Evolutionary conservation across 495 filamentous ascomycete genomes (phyloP).

Genomic region (Sporormia fimetaria): DNA sequence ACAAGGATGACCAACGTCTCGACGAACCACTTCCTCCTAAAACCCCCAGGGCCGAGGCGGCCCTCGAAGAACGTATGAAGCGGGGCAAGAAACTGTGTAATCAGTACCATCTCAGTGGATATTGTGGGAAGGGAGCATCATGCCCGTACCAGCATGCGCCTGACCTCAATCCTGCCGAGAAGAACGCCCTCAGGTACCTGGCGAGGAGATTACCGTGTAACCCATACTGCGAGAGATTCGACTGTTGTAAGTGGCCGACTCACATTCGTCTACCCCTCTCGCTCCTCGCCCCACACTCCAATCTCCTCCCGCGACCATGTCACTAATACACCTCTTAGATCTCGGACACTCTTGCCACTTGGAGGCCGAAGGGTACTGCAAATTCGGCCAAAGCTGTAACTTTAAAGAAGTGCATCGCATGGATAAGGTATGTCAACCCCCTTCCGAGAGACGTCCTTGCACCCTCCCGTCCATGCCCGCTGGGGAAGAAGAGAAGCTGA

Average conservation of each 20-base stretch:
- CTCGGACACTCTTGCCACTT: no score
- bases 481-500: no score
- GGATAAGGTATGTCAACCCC: no score
- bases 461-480: no score
- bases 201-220: constrained; percentile 20
- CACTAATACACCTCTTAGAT: no score
- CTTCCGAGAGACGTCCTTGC: no score
- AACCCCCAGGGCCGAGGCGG: constrained; percentile 18
- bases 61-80: constrained; percentile 23
- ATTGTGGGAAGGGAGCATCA: constrained; percentile 23
- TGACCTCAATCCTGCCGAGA: constrained; percentile 24
- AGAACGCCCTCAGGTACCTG: constrained; percentile 28
- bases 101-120: constrained; percentile 30
- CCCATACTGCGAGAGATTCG: constrained; percentile 23
- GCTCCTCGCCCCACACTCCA: no score
- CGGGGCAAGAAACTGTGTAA: constrained; percentile 30
- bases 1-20: constrained; percentile 28
- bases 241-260: constrained; percentile 24
- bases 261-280: neutral
- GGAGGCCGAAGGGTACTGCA: no score
- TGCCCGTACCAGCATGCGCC: constrained; percentile 31
- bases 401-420: no score
- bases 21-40: constrained; percentile 25
- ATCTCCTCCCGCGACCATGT: no score
- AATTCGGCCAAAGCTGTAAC: no score